Conservation (phyloP, 345 rosid genomes). For the Hypericum androsaemum region DNA sequence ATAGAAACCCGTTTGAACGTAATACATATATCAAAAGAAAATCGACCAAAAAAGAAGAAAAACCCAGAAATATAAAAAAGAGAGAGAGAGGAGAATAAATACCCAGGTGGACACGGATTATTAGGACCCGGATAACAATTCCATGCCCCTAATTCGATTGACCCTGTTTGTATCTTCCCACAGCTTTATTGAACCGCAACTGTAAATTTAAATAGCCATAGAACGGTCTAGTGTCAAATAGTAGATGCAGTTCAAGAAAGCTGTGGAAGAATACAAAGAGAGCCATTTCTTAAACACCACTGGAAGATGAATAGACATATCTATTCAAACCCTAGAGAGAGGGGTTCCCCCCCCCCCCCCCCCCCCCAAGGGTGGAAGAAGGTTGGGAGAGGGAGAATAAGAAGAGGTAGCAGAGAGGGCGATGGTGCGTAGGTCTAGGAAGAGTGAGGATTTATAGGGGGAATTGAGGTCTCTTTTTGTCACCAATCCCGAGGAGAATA, state of each 20-base stretch:
- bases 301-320: no score
- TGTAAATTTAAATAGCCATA: not conserved
- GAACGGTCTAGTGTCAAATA: not conserved
- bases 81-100: no score
- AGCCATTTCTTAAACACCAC: conserved; percentile 23
- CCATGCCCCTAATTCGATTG: conserved; percentile 12
- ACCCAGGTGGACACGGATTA: no score
- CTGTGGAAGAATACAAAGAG: conserved; percentile 97
- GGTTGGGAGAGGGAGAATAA: not conserved
- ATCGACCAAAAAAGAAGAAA: no score
- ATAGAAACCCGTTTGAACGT: no score
- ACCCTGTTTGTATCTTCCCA: conserved; percentile 75
- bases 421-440: conserved; percentile 14
- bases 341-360: no score
- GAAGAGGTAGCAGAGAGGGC: not conserved
- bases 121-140: no score
- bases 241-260: conserved; percentile 96
- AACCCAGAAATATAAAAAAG: no score
- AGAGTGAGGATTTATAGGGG: conserved; percentile 44
- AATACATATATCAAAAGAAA: no score
- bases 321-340: not conserved
- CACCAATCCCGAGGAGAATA: conserved; percentile 97
- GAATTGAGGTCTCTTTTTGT: conserved; percentile 27
- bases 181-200: conserved; percentile 91
- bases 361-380: not conserved